These are phyloP conservation scores for Diaporthe velutina DNA, from an alignment of 2,329 filamentous ascomycete species.

Conservation along the genomic window DNA sequence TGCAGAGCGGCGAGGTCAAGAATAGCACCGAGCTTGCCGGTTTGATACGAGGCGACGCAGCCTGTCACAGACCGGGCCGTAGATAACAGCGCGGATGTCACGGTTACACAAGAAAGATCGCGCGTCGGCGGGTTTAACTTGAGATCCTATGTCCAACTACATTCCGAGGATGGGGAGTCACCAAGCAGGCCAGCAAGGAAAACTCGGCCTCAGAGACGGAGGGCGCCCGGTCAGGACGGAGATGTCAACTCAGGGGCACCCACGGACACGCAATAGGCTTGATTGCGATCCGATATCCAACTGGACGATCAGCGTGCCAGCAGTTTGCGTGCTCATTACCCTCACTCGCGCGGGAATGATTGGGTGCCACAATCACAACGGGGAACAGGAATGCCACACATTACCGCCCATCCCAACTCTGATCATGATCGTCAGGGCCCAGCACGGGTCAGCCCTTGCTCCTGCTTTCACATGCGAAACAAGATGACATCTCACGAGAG, in stretches of 20 bases:
- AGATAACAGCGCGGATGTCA: conserved; percentile 29
- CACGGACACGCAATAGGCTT: conserved; percentile 1
- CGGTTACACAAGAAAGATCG: background rate
- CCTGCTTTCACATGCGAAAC: conserved; percentile 29
- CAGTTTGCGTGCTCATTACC: conserved; percentile 17
- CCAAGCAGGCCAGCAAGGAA: background rate
- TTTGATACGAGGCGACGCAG: conserved; percentile 21
- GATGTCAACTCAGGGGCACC: conserved; percentile 13
- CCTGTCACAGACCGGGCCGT: background rate
- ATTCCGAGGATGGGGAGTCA: background rate
- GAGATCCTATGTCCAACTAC: too few species aligned
- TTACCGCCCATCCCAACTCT: conserved; percentile 14
- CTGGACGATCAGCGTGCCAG: conserved; percentile 24
- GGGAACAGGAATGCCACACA: conserved; percentile 14
- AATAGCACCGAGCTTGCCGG: conserved; percentile 28
- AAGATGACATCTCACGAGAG: background rate
- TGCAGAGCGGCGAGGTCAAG: conserved; percentile 13
- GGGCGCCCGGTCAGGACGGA: background rate
- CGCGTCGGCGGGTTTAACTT: background rate
- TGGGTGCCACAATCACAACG: conserved; percentile 12
- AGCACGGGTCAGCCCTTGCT: background rate
- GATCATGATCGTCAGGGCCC: conserved; percentile 30
- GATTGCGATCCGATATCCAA: conserved; percentile 29
- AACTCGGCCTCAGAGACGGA: background rate
- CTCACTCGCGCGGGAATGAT: conserved; percentile 4